Conservation (phyloP, 73 alveolate genomes). For the Paramecium sexaurelia region DNA sequence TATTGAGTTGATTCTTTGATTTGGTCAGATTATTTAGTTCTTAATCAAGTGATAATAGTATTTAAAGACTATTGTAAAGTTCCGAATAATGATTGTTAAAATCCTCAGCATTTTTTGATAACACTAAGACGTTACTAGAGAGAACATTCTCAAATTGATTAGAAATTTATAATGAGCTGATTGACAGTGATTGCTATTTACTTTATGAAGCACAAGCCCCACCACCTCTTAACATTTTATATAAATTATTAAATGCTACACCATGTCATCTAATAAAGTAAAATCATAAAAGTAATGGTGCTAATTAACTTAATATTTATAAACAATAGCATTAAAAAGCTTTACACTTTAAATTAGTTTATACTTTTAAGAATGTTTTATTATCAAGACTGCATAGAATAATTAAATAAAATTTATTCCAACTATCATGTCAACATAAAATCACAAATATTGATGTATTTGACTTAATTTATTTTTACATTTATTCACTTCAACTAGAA, state of each 20-base stretch:
- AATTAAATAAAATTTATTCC: not conserved
- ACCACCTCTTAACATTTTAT: conserved; percentile 17
- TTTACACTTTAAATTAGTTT: not conserved
- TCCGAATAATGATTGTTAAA: not conserved
- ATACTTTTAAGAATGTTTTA: not conserved
- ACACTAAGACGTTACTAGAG: not conserved
- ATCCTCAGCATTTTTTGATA: conserved; percentile 11
- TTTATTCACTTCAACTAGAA: too few species aligned
- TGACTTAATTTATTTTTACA: too few species aligned
- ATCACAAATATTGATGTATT: not conserved
- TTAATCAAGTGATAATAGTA: not conserved
- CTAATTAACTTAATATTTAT: not conserved
- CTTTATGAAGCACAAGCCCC: conserved; percentile 23
- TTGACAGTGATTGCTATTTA: not conserved
- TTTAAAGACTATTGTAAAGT: not conserved
- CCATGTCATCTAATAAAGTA: not conserved
- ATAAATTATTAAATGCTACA: not conserved
- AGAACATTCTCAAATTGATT: not conserved
- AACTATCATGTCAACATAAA: not conserved
- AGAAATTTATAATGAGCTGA: not conserved
- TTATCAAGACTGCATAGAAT: not conserved
- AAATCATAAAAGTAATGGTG: not conserved
- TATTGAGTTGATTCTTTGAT: not conserved
- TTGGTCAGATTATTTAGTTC: not conserved
- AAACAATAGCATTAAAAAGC: not conserved